Base-by-base conservation (phyloP, 2,329 filamentous ascomycete species). In the Eutypa lata region DNA sequence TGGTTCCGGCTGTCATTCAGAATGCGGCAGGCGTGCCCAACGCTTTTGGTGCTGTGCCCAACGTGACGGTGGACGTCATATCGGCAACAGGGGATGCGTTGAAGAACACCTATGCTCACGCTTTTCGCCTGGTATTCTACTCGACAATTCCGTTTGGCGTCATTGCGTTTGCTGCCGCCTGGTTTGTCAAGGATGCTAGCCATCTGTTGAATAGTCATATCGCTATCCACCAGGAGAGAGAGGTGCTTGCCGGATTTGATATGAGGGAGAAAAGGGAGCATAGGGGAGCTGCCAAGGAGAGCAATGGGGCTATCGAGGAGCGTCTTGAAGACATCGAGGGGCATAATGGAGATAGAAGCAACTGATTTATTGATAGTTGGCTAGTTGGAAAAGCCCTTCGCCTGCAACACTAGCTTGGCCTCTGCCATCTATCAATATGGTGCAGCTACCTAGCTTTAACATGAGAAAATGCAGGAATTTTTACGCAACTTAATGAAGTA, bases 191-290 rank as follows among this genome's bases (percentile, higher is more conserved):
- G 24, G 67, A 70, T 55, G 61, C 65, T 22, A 62, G 59, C 22
- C 63, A 63, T 50, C 55, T 65, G 47, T 54, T 70, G 37, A 70
- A 61, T 14, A 68, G 67, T 51, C 64, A 70, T 48, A 57, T 68
- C 33, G 65, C 67, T 10, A 54, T 70, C 2, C 61, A 66, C 54
- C 57, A 65, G 48, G 62, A 68, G 53, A 63, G 59, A 53, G 63
- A 64, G 26, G 56, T 64, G 22, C 47, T 63, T 35, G 31, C 31
- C 31, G 31, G 14, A 14, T 8, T 35, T 14, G 31, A 35, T n/a
- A n/a, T n/a, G n/a, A n/a, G n/a, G n/a, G n/a, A n/a, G n/a, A n/a
- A n/a, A n/a, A n/a, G n/a, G n/a, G n/a, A n/a, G n/a, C n/a, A n/a
- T n/a, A n/a, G n/a, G n/a, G n/a, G n/a, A n/a, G n/a, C n/a, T n/a